Base-by-base conservation (phyloP, 306 rosid genomes). In the Trifolium subterraneum region DNA sequence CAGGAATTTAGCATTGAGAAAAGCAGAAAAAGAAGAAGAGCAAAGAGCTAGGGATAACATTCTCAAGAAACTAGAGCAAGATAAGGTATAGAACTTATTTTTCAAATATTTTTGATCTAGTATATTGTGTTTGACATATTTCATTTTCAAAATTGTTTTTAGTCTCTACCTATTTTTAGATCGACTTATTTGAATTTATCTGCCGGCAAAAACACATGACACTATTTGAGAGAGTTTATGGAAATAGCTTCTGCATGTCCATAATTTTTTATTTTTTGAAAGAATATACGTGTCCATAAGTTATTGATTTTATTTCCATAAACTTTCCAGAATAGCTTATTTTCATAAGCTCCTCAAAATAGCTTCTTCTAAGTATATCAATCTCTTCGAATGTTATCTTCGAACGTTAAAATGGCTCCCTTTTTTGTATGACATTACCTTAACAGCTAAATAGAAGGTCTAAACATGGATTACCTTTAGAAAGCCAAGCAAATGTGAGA, bases 1-100 rank as follows among this genome's bases (percentile, higher is more conserved):
- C 89, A 91, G 98, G 50, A 5, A 79, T 65, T 52, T 85, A 54
- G 44, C 85, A 22, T 78, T 78, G 19, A 66, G 50, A 74, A 84
- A 89, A 83, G 84, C 84, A 31, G 97, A 89, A 87, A 89, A 84
- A 74, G 84, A 86, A 76, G 98, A 91, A 70, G 91, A 88, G 84
- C 86, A 84, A 80, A 87, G 82, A 79, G 97, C 97, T 64, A 85
- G 91, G 73, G 85, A 80, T 36, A 85, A 38, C 63, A 84, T 89
- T 61, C 68, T 82, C 14, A 67, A 65, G 82, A 89, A 87, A 83
- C 84, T 93, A 52, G 87, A 89, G 66, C 97, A 89, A 66, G 96
- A 93, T 77, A 93, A 89, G 98, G 98, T 93, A 81, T 60, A 65
- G 61, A 71, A 62, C 15, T 51, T 27, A 56, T 59, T 75, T 64